Conservation (phyloP, 2,329 filamentous ascomycete genomes). For the Talaromyces sp. region DNA sequence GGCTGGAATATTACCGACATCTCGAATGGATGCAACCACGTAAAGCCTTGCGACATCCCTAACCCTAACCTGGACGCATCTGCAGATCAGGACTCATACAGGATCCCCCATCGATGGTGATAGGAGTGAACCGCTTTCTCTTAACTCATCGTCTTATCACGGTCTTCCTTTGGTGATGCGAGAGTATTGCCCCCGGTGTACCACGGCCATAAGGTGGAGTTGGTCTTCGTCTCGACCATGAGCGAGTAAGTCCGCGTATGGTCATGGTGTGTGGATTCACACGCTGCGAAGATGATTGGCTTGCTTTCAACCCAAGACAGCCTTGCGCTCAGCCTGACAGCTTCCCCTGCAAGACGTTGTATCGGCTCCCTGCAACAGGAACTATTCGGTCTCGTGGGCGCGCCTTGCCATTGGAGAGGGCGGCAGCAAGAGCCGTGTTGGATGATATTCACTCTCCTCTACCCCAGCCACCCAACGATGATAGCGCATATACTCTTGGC, state of each 20-base stretch:
- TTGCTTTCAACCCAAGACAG: background rate
- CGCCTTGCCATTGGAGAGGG: constrained; percentile 4
- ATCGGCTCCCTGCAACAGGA: background rate
- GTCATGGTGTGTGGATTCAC: background rate
- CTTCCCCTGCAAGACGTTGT: background rate
- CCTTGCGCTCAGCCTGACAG: background rate
- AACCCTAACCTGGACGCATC: too few relatives aligned
- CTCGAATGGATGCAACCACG: too few relatives aligned
- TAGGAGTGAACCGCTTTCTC: too few relatives aligned
- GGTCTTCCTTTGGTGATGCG: background rate
- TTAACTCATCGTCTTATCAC: background rate
- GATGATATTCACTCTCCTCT: constrained; percentile 14
- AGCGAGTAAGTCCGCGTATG: background rate
- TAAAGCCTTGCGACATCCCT: too few relatives aligned
- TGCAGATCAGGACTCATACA: too few relatives aligned
- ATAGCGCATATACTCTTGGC: constrained; percentile 3
- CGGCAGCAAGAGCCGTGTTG: constrained; percentile 6
- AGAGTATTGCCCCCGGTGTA: background rate
- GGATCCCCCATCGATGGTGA: too few relatives aligned
- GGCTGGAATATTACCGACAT: too few relatives aligned
- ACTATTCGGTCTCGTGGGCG: constrained; percentile 2
- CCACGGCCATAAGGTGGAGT: background rate
- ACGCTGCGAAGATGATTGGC: background rate
- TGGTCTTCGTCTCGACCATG: background rate
- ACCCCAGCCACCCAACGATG: background rate